Evolutionary conservation across 1,139 yeast genomes (phyloP).

Genomic region (Candida frijolesensis): DNA sequence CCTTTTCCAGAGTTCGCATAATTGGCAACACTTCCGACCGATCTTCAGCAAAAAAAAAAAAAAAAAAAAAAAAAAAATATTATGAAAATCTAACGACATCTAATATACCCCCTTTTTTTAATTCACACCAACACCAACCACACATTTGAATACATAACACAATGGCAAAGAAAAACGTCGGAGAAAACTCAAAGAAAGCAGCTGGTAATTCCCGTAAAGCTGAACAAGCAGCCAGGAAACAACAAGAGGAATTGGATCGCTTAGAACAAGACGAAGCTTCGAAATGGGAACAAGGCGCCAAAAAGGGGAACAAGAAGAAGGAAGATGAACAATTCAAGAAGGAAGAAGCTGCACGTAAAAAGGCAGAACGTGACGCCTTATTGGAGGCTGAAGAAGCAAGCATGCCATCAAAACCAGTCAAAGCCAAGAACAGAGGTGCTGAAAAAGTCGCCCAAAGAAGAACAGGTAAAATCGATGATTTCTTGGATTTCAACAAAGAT

Average conservation of each 20-base stretch:
- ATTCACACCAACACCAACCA: neutral
- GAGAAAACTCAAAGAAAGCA: constrained; percentile 64
- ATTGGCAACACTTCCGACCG: neutral
- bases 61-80: neutral
- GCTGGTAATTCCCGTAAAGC: constrained; percentile 76
- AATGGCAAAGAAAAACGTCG: constrained; percentile 62
- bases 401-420: constrained; percentile 58
- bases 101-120: too few species aligned
- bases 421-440: constrained; percentile 65
- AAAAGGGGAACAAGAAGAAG: constrained; percentile 70
- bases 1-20: constrained; percentile 9
- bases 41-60: neutral
- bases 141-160: constrained; percentile 7
- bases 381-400: constrained; percentile 66
- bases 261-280: constrained; percentile 59
- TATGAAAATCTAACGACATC: neutral
- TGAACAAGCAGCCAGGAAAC: constrained; percentile 63
- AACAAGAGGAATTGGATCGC: constrained; percentile 51
- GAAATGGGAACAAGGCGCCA: constrained; percentile 74
- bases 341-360: constrained; percentile 65
- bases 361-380: constrained; percentile 62
- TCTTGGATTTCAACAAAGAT: constrained; percentile 52
- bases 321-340: constrained; percentile 62
- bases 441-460: constrained; percentile 67
- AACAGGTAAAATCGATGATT: constrained; percentile 66